Evolutionary conservation across 2,329 filamentous ascomycete species (phyloP).

Genomic region (Xylaria sp.): DNA sequence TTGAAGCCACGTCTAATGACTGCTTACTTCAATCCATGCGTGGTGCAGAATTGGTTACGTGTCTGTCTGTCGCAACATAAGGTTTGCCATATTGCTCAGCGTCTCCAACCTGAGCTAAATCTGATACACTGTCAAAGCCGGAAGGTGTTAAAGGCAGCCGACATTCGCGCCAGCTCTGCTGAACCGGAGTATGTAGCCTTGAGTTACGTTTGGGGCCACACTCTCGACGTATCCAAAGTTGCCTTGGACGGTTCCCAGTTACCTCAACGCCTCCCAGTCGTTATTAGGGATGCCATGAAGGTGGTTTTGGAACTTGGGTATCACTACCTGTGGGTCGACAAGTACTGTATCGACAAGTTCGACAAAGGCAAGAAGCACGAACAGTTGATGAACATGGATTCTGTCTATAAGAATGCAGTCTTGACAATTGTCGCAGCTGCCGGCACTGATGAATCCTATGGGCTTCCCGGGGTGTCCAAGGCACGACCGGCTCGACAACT

Average conservation of each 20-base stretch:
- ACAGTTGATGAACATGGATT: not conserved
- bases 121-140: no score
- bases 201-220: conserved; percentile 3
- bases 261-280: not conserved
- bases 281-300: not conserved
- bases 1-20: no score
- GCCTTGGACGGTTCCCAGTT: not conserved
- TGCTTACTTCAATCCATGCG: no score
- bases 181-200: conserved; percentile 10
- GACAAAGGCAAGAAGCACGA: conserved; percentile 1
- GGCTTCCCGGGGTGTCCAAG: not conserved
- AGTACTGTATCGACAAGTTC: conserved; percentile 1
- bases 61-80: no score
- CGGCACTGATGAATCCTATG: not conserved
- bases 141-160: no score
- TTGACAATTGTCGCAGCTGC: conserved; percentile 5
- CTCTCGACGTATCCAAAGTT: not conserved
- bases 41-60: no score
- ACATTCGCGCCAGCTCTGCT: no score
- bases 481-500: not conserved
- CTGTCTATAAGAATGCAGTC: not conserved
- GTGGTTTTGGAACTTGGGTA: not conserved
- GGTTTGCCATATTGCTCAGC: no score
- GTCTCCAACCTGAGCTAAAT: no score
- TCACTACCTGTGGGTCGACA: not conserved